Evolutionary conservation across 2,329 filamentous ascomycete species (phyloP).

Genomic region (Gaeumannomyces tritici): DNA sequence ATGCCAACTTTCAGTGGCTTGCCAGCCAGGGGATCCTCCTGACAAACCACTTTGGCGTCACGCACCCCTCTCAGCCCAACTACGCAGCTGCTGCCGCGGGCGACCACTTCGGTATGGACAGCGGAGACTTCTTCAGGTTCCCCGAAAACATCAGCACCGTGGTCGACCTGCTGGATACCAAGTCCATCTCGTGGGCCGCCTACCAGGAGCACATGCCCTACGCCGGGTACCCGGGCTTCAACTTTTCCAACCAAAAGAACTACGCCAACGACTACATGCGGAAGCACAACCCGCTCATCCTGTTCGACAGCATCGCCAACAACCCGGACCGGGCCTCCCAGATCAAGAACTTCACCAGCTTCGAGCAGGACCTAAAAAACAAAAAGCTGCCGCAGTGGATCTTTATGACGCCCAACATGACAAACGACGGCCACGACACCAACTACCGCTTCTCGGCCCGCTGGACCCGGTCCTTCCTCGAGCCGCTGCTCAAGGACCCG

Average conservation of each 20-base stretch:
- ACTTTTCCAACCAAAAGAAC: conserved; percentile 6
- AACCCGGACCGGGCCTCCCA: conserved; percentile 39
- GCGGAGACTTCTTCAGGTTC: conserved; percentile 32
- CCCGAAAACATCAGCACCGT: conserved; percentile 35
- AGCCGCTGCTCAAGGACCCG: conserved; percentile 38
- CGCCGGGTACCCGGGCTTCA: conserved; percentile 31
- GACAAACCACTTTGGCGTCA: conserved; percentile 13
- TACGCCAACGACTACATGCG: conserved; percentile 24
- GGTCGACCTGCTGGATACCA: conserved; percentile 32
- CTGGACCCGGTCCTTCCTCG: conserved; percentile 43
- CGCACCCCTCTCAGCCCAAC: conserved; percentile 26
- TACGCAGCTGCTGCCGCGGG: conserved; percentile 17
- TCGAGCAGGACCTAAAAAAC: conserved; percentile 46
- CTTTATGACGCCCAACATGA: conserved; percentile 55
- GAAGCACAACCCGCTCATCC: conserved; percentile 29
- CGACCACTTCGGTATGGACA: conserved; percentile 36
- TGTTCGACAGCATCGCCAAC: conserved; percentile 28
- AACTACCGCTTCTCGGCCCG: conserved; percentile 38
- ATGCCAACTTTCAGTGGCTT: conserved; percentile 5
- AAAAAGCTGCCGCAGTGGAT: conserved; percentile 55
- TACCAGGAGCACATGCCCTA: conserved; percentile 36
- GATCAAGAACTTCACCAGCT: conserved; percentile 53
- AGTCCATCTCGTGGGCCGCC: conserved; percentile 29
- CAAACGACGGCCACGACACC: conserved; percentile 55
- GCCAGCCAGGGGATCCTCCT: conserved; percentile 7